These are phyloP conservation scores for Colletotrichum karsti DNA, from an alignment of 2,329 filamentous ascomycete genomes.

Conservation along the genomic window DNA sequence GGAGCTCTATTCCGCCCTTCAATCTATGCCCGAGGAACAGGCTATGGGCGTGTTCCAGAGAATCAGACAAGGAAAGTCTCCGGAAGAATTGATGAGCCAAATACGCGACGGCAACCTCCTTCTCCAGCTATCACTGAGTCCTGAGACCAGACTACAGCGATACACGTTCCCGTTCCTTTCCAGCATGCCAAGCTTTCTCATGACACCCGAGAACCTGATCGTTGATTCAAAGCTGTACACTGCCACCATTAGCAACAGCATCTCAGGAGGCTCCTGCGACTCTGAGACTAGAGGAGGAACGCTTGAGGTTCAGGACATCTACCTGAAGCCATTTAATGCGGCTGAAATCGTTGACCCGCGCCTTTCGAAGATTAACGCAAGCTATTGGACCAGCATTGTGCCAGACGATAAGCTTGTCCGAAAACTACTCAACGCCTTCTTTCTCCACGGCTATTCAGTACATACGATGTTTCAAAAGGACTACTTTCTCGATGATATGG, in stretches of 20 bases:
- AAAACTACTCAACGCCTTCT: conserved; percentile 32
- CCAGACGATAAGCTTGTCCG: conserved; percentile 36
- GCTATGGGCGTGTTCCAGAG: neutral
- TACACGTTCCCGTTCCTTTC: neutral
- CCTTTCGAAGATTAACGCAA: conserved; percentile 36
- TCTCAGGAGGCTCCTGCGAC: neutral
- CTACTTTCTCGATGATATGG: conserved; percentile 37
- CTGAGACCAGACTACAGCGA: neutral
- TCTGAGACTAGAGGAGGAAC: neutral
- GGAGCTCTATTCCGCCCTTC: neutral
- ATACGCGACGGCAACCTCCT: neutral
- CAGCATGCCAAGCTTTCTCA: neutral
- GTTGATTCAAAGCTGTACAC: neutral
- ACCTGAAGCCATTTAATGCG: conserved; percentile 47
- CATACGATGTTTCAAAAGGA: conserved; percentile 36
- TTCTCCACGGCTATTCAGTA: conserved; percentile 32
- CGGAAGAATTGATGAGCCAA: neutral
- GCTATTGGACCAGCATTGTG: conserved; percentile 37
- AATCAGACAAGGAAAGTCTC: neutral
- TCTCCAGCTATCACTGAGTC: neutral
- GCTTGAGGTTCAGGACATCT: conserved; percentile 19
- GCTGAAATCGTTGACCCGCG: conserved; percentile 43
- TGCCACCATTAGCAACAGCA: neutral
- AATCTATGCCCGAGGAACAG: neutral
- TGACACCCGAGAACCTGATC: neutral